Base-by-base conservation (phyloP, 148 eudicot species). In the Pouteria glomerata region DNA sequence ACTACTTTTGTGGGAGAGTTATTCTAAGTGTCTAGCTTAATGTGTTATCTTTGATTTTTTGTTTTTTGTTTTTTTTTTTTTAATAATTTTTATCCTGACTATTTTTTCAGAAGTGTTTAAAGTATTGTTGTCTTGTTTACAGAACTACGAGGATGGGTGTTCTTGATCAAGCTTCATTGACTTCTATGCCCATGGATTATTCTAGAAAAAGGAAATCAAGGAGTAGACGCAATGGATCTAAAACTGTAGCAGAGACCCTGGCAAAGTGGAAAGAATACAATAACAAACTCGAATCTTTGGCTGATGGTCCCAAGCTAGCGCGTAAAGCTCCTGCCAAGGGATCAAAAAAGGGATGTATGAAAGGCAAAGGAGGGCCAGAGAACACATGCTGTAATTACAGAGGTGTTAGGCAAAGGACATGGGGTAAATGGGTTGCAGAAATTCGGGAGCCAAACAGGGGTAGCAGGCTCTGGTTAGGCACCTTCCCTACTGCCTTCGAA, bases 361-460 rank as follows among this genome's bases (percentile, higher is more conserved):
- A 85, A 64, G 98, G 98, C 0, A 93, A 90, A 84, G 98, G 98
- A 1, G 98, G 98, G 6, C 98, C 96, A 0, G 92, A 90, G 1
- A 93, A 93, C 64, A 29, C 87, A 0, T 71, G 58, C 0, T 79
- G 85, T 71, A 84, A 76, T 3, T 93, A 78, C 52, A 81, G 98
- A 51, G 96, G 98, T 4, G 98, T 93, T 31, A 82, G 98, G 69
- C 98, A 93, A 68, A 84, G 98, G 69, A 87, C 86, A 27, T 93
- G 96, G 98, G 98, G 98, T 4, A 93, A 90, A 83, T 93, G 98
- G 98, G 98, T 93, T 47, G 89, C 96, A 1, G 98, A 93, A 75
- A 90, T 93, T 60, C 73, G 98, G 39, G 87, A 87, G 75, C 96
- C 98, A 0, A 89, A 87, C 29, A 76, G 92, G 19, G 95, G 97